Evolutionary conservation across 805 yeast species (phyloP), one percentile per base, ranked within the genome.

Genomic region (Wickerhamiella parazyma): DNA sequence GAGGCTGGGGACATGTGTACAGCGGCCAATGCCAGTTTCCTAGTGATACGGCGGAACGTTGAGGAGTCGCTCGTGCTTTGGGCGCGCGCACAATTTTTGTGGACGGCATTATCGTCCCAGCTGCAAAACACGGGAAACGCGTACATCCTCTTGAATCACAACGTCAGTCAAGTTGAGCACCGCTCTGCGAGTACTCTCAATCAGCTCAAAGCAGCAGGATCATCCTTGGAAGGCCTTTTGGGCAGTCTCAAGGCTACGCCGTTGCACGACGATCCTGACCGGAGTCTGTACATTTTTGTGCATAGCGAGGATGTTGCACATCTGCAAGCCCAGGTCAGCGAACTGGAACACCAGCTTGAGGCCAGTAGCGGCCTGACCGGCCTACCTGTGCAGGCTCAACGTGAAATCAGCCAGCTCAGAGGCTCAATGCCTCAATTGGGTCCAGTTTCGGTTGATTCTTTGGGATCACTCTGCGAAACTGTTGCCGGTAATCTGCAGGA

Each of bases 401-500:
- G 44, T 9, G 49, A 47, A 24, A 44, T 54, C 16, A 19, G 42
- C n/a, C 45, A 38, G 7, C 44, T 54, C 33, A 17, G 55, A 2
- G 28, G 38, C 6, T 38, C 36, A 18, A 41, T 43, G 25, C 55
- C 56, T 3, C 22, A 45, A 16, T 22, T 28, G 47, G 47, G 41
- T 2, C 34, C 26, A 10, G 42, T 48, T 2, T 56, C 63, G 14
- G 63, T 65, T 2, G 57, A 60, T 8, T 63, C 60, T 9, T 50
- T 59, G 33, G 50, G 47, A 2, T 39, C 43, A 12, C 14, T 48
- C 14, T 26, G 49, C 9, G 47, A 51, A 7, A 25, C 47, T 1
- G 45, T 58, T 5, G 63, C 63, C n/a, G 51, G 45, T 3, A 54
- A 55, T 43, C 94, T 84, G 43, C 68, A 70, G 46, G 91, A 80